phyloP scores from a whole-genome alignment of 805 yeast genomes.

The Debaryomyces tyrocola region DNA sequence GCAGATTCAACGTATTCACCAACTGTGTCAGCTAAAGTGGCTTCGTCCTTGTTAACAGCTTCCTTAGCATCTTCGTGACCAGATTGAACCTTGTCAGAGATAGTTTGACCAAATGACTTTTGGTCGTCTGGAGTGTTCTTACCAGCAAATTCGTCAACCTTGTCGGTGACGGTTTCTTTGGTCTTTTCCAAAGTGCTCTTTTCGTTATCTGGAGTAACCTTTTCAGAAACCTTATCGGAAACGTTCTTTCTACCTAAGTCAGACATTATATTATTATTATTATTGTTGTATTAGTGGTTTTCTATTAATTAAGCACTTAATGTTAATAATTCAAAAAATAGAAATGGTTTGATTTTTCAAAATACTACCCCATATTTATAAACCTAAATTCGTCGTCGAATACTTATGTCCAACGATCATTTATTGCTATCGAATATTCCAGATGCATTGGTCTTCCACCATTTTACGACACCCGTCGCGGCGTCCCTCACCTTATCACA shows the following conservation, averaged over 20 bases:
- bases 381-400: too few relatives aligned
- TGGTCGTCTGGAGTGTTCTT: slow-evolving; percentile 60
- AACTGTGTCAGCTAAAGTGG: slow-evolving; percentile 43
- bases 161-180: slow-evolving; percentile 67
- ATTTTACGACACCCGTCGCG: too few relatives aligned
- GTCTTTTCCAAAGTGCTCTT: slow-evolving; percentile 65
- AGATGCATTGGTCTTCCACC: too few relatives aligned
- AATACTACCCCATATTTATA: too few relatives aligned
- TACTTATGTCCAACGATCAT: too few relatives aligned
- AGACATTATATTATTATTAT: slow-evolving; percentile 22
- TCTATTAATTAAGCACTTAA: too few relatives aligned
- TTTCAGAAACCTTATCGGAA: slow-evolving; percentile 65
- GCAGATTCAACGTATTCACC: slow-evolving; percentile 52
- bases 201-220: slow-evolving; percentile 67
- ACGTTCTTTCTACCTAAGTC: slow-evolving; percentile 74
- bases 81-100: slow-evolving; percentile 57
- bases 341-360: too few relatives aligned
- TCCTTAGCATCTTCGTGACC: slow-evolving; percentile 56
- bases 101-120: slow-evolving; percentile 70
- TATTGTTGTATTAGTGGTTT: too few relatives aligned
- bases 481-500: too few relatives aligned
- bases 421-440: too few relatives aligned
- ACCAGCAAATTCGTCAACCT: slow-evolving; percentile 64
- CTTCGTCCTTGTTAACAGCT: slow-evolving; percentile 21
- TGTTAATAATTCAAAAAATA: too few relatives aligned